A percentile compares a stretch with the other conserved stretches of the same genome.
Conservation (phyloP, 371 early-diverging fungal species). For the Circinella umbellata region DNA sequence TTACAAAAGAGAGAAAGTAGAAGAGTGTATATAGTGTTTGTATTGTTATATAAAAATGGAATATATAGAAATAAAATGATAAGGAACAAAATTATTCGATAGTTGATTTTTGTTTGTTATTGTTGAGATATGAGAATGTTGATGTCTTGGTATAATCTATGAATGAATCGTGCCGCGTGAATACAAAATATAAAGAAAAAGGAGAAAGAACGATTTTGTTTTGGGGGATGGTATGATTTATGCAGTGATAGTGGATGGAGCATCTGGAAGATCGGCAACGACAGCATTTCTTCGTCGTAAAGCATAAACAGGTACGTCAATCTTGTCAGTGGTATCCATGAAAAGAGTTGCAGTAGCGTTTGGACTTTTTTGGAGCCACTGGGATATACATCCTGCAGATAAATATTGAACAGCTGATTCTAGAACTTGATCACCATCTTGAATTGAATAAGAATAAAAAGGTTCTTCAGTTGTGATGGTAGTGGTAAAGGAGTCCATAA, state of each 20-base stretch:
- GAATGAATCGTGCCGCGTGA: too few relatives aligned
- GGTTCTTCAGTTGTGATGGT: background rate
- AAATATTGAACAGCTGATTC: conserved; percentile 33
- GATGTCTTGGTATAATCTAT: too few relatives aligned
- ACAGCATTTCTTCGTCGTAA: conserved; percentile 52
- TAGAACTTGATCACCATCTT: conserved; percentile 43
- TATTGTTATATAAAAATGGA: too few relatives aligned
- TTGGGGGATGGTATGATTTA: background rate
- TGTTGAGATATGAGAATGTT: too few relatives aligned
- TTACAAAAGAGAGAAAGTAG: too few relatives aligned
- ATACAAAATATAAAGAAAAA: too few relatives aligned
- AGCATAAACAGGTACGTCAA: conserved; percentile 45
- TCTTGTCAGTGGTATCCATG: conserved; percentile 37
- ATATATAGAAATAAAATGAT: too few relatives aligned
- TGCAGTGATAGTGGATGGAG: conserved; percentile 32
- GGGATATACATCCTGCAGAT: conserved; percentile 36
- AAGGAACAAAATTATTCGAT: too few relatives aligned
- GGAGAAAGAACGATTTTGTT: too few relatives aligned
- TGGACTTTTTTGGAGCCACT: conserved; percentile 49
- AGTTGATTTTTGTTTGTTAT: too few relatives aligned
- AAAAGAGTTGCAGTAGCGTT: conserved; percentile 41
- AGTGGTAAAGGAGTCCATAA: background rate
- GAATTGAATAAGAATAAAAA: conserved; percentile 34
- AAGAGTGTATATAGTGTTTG: too few relatives aligned
- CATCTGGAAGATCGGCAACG: conserved; percentile 49